phyloP scores from a whole-genome alignment of 176 grass and related monocot genomes.

The Zea mays region DNA sequence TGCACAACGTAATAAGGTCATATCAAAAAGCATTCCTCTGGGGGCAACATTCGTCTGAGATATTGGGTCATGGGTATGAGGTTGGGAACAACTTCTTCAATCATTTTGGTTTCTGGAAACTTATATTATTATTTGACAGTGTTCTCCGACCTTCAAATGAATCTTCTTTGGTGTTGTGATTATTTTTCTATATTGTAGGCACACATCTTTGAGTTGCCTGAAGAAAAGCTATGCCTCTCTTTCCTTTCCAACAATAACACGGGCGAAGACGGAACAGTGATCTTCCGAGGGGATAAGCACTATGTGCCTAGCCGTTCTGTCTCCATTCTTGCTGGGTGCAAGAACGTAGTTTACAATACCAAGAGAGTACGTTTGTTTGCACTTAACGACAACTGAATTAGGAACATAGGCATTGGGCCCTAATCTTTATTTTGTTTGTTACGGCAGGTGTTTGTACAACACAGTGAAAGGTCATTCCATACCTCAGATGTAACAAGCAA shows the following conservation, averaged over 20 bases:
- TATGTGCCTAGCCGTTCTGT: constrained; percentile 72
- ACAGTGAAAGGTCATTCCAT: constrained; percentile 70
- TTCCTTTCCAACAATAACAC: constrained; percentile 76
- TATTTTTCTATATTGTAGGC: constrained; percentile 51
- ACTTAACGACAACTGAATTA: constrained; percentile 8
- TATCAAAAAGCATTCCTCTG: constrained; percentile 69
- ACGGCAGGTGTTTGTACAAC: constrained; percentile 78
- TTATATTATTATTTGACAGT: no score
- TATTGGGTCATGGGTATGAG: constrained; percentile 63
- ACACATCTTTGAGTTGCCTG: constrained; percentile 57
- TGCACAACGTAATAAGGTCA: constrained; percentile 70
- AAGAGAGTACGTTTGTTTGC: constrained; percentile 57
- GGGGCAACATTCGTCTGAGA: constrained; percentile 53
- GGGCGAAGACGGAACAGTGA: constrained; percentile 58
- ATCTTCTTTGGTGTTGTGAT: constrained; percentile 26
- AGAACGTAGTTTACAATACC: constrained; percentile 75
- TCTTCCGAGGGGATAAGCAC: constrained; percentile 59
- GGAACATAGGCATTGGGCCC: neutral
- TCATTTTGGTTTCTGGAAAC: constrained; percentile 17
- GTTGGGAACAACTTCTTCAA: constrained; percentile 44
- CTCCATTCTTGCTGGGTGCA: constrained; percentile 78
- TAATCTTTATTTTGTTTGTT: constrained; percentile 26
- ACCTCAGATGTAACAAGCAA: constrained; percentile 28
- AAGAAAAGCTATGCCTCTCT: constrained; percentile 65
- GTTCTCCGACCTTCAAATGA: constrained; percentile 4